Base-by-base conservation (phyloP, 2,329 filamentous ascomycete genomes). In the Neofusicoccum umdonicola region DNA sequence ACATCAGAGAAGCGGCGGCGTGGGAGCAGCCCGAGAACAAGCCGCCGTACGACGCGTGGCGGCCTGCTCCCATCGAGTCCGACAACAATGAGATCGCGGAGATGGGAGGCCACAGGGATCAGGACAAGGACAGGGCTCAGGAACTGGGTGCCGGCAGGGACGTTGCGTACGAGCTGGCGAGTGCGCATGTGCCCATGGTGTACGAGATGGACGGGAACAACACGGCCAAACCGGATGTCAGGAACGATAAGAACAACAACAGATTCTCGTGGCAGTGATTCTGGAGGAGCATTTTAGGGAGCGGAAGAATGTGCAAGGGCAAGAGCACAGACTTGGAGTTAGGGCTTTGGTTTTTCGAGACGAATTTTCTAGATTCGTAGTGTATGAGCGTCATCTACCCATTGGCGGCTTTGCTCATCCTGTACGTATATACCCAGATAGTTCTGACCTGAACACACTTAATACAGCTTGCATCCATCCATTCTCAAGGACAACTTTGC, bases 141-240 rank as follows among this genome's bases (percentile, higher is more conserved):
- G 56, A 60, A 31, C 42, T 60, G 31, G 56, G 37, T 11, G 6
- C 41, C 3, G 56, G 56, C 12, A 35, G n/a, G 41, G 31, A 60
- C 31, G 31, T 35, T 4, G 56, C 56, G n/a, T 47, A 60, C 4
- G 56, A 60, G n/a, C 11, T 60, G 56, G 41, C 56, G 11, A 35
- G 27, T 9, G 41, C 56, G 52, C 52, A 57, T 34, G 52, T 57
- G 42, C 56, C 56, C 5, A 47, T 47, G 31, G 56, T 60, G 42
- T 60, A 60, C 12, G 56, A 60, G 42, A 60, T 60, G 56, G 52
- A 41, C n/a, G 52, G 17, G 12, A 42, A 45, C 15, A 12, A 12
- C 22, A 15, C 41, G 3, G 41, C 41, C 7, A 17, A 7, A 17
- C 13, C 13, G 13, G 4, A 31, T 31, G 31, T 6, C 15, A 6